A percentile compares a stretch with the other conserved stretches of the same genome.
Evolutionary conservation across 805 yeast genomes (phyloP).

Genomic region (Clavispora carvajalis): DNA sequence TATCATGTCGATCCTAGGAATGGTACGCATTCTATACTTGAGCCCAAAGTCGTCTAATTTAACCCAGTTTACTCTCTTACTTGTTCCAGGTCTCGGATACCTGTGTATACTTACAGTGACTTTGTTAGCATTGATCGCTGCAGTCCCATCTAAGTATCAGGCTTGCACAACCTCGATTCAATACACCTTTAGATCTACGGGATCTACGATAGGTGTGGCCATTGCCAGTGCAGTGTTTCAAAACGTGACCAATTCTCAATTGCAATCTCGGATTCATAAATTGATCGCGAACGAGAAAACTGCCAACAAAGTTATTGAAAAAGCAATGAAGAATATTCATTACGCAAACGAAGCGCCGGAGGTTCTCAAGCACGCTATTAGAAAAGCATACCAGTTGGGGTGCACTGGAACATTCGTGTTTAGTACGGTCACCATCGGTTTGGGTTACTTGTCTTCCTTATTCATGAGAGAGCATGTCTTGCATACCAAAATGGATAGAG

Average conservation of each 20-base stretch:
- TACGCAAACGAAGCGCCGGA: slow-evolving; percentile 51
- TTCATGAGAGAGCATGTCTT: slow-evolving; percentile 55
- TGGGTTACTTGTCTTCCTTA: slow-evolving; percentile 39
- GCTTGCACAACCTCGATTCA: slow-evolving; percentile 88
- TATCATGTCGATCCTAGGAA: slow-evolving; percentile 43
- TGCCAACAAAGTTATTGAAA: slow-evolving; percentile 41
- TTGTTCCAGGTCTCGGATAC: slow-evolving; percentile 60
- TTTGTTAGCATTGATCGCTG: slow-evolving; percentile 67
- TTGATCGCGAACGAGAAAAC: slow-evolving; percentile 19
- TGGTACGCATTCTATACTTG: slow-evolving; percentile 27
- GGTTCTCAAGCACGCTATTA: slow-evolving; percentile 42
- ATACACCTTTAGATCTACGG: slow-evolving; percentile 81
- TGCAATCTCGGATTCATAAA: slow-evolving; percentile 11
- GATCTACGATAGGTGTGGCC: slow-evolving; percentile 80
- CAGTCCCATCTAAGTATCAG: slow-evolving; percentile 64
- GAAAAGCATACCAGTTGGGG: slow-evolving; percentile 47
- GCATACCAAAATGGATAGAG: slow-evolving; percentile 48
- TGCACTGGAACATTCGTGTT: slow-evolving; percentile 52
- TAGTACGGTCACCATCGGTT: slow-evolving; percentile 33
- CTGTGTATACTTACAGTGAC: slow-evolving; percentile 68
- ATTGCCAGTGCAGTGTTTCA: slow-evolving; percentile 65
- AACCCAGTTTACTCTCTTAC: slow-evolving; percentile 39
- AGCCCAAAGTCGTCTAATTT: slow-evolving; percentile 25
- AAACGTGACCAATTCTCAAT: slow-evolving; percentile 30
- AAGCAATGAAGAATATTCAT: slow-evolving; percentile 53